Base-by-base conservation (phyloP, 148 eudicot species). In the Gaultheria prostrata region DNA sequence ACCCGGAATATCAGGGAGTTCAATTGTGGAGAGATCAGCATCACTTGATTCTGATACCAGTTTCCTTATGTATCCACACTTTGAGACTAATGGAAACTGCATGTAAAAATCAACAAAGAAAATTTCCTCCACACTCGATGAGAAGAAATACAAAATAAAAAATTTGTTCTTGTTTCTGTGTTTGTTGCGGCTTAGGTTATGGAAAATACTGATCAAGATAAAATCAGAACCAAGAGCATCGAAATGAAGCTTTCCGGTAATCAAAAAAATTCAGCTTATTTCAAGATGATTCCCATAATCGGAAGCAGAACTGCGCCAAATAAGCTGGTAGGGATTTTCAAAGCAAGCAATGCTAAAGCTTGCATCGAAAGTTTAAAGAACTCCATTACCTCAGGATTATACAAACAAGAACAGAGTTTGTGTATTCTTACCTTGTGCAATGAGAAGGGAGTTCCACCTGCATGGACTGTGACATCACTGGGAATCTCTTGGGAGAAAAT, bases 11-110 rank as follows among this genome's bases (percentile, higher is more conserved):
- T 90, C 92, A 54, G 89, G 82, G 81, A 97, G 89, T 82, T 91
- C 86, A n/a, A 95, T 83, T n/a, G 21, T 85, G 43, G 88, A 78
- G 61, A 78, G 83, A 73, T 91, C 96, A 8, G 88, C 82, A 79
- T 91, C 88, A 59, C 70, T 48, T 24, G 92, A 90, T 85, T 90
- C 93, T 21, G 97, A 92, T 4, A 97, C 82, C 81, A 90, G 70
- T 86, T 93, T 92, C 80, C 86, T 91, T 77, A 97, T 86, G 91
- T 91, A 91, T 82, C 99, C 99, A 79, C 91, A 89, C 88, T 90
- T 97, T 57, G 98, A 91, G 80, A 94, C 92, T 75, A 97, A 86
- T 14, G 98, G 99, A 80, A 97, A 93, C 99, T 97, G 97, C 87
- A 73, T 17, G 15, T 10, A 65, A 65, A 65, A 26, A 26, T 65